phyloP scores from a whole-genome alignment of 2,329 filamentous ascomycete genomes.

The Stemphylium lycopersici region DNA sequence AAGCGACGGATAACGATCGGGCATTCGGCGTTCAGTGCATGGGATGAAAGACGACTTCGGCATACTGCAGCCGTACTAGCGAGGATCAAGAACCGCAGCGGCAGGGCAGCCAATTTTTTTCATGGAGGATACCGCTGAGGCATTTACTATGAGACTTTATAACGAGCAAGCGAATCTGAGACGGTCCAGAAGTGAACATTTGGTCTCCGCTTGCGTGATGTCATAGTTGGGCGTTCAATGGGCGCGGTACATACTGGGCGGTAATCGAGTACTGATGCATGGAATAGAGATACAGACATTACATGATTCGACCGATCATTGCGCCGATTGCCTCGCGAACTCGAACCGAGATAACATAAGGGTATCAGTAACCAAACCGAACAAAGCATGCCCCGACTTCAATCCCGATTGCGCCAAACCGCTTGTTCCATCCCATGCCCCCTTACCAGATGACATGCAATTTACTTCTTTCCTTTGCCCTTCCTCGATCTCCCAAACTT shows the following conservation, averaged over 20 bases:
- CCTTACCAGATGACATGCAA: not conserved
- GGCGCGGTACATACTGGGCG: constrained; percentile 29
- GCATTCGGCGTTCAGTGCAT: constrained; percentile 49
- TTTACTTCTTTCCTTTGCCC: constrained; percentile 34
- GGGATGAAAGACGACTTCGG: constrained; percentile 50
- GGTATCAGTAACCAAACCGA: constrained; percentile 12
- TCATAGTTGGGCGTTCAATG: constrained; percentile 35
- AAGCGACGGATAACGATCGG: constrained; percentile 53
- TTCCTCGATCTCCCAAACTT: constrained; percentile 38
- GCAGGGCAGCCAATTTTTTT: constrained; percentile 46
- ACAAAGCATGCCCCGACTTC: constrained; percentile 2
- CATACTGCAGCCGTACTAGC: constrained; percentile 50
- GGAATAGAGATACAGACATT: constrained; percentile 36
- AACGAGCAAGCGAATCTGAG: constrained; percentile 51
- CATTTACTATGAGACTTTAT: constrained; percentile 50
- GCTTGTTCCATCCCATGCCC: not conserved
- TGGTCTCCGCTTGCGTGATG: constrained; percentile 44
- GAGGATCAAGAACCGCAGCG: constrained; percentile 42
- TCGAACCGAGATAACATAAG: constrained; percentile 8
- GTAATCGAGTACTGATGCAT: constrained; percentile 37
- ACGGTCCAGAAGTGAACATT: constrained; percentile 48
- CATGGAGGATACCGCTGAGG: constrained; percentile 48
- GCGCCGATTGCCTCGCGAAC: constrained; percentile 12
- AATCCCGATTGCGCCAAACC: constrained; percentile 4
- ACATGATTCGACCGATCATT: constrained; percentile 23